Conservation (phyloP, 176 grass and related monocot genomes). For the Oryza meridionalis region DNA sequence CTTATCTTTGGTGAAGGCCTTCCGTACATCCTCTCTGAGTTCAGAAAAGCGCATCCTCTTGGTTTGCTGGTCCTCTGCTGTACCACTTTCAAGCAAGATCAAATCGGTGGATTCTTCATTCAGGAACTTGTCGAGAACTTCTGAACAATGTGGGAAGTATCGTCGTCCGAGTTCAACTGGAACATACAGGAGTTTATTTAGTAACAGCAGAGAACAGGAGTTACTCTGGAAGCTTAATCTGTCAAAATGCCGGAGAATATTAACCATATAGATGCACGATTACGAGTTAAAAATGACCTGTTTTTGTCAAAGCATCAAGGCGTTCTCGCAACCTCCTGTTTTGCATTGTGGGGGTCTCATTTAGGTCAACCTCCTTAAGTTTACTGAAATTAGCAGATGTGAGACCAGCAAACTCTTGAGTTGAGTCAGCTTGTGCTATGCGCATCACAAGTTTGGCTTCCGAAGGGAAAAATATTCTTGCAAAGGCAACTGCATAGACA, state of each 20-base stretch:
- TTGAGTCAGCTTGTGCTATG: slow-evolving; percentile 88
- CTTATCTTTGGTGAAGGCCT: slow-evolving; percentile 93
- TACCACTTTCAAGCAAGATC: slow-evolving; percentile 74
- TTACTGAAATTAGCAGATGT: slow-evolving; percentile 51
- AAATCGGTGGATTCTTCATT: slow-evolving; percentile 67
- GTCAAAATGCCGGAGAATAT: neutral
- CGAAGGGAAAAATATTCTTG: slow-evolving; percentile 90
- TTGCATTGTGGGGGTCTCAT: slow-evolving; percentile 80
- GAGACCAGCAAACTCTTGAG: slow-evolving; percentile 72
- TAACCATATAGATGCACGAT: neutral
- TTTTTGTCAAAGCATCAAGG: slow-evolving; percentile 77
- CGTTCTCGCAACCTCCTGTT: slow-evolving; percentile 76
- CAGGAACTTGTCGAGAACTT: slow-evolving; percentile 89
- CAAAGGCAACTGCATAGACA: slow-evolving; percentile 82
- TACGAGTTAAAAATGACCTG: slow-evolving; percentile 54
- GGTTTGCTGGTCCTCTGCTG: slow-evolving; percentile 62
- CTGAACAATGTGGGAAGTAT: slow-evolving; percentile 87
- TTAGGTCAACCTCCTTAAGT: slow-evolving; percentile 78
- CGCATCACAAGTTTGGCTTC: slow-evolving; percentile 93
- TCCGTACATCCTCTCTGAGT: slow-evolving; percentile 82
- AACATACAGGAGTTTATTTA: slow-evolving; percentile 17
- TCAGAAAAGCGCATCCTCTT: slow-evolving; percentile 80
- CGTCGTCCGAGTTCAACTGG: slow-evolving; percentile 80
- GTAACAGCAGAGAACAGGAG: neutral
- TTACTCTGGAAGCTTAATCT: neutral